Conservation (phyloP, 129 eudicot genomes). For the Saposhnikovia divaricata region DNA sequence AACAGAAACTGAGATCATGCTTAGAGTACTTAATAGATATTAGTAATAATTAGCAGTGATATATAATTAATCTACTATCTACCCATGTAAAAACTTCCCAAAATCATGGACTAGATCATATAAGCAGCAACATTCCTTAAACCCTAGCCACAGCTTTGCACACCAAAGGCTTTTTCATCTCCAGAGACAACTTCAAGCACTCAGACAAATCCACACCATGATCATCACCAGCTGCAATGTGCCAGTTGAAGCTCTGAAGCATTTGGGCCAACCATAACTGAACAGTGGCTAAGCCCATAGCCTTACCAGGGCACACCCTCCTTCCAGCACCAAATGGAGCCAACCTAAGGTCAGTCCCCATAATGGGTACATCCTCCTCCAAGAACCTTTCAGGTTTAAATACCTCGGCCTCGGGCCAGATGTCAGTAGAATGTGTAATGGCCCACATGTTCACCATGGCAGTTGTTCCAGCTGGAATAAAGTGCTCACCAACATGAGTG, state of each 20-base stretch:
- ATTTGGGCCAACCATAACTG: conserved; percentile 86
- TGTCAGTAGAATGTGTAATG: conserved; percentile 50
- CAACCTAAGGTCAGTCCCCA: conserved; percentile 85
- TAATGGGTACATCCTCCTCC: conserved; percentile 51
- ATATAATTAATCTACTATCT: conserved; percentile 16
- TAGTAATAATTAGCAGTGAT: not conserved
- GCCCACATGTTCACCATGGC: conserved; percentile 99
- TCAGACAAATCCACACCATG: conserved; percentile 67
- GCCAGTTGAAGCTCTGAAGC: conserved; percentile 72
- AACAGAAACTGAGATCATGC: not conserved
- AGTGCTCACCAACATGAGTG: conserved; percentile 66
- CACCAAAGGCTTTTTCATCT: conserved; percentile 74
- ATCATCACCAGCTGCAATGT: conserved; percentile 12
- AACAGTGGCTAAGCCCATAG: conserved; percentile 77
- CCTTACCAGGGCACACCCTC: conserved; percentile 93
- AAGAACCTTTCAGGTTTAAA: conserved; percentile 80
- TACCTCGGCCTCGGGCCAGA: conserved; percentile 54
- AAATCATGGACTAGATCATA: conserved; percentile 20
- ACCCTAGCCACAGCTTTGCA: conserved; percentile 79
- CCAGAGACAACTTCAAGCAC: conserved; percentile 77
- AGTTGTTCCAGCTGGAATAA: conserved; percentile 81
- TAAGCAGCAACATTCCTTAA: conserved; percentile 9
- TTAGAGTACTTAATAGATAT: not conserved
- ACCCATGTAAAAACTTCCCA: conserved; percentile 19
- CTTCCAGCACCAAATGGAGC: conserved; percentile 99